Evolutionary conservation across 1,284 basidiomycete species (phyloP).

Genomic region (Pseudozyma sp.): DNA sequence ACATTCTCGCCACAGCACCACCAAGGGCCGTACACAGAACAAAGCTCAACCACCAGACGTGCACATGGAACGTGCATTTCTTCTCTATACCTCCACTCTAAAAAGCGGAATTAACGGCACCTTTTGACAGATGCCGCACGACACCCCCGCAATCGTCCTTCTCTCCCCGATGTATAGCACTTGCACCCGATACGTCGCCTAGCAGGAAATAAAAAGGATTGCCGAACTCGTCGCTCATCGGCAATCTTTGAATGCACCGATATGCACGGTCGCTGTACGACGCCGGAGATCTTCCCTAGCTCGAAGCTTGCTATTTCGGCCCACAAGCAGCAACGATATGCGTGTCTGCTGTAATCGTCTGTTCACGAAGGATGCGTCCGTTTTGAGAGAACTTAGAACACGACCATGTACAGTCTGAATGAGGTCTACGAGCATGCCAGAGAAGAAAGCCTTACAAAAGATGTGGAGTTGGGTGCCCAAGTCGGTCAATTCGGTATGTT

Average conservation of each 20-base stretch:
- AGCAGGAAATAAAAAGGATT: neutral
- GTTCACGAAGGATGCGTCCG: too few species aligned
- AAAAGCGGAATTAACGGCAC: conserved; percentile 20
- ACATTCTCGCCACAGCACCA: neutral
- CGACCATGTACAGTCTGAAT: too few species aligned
- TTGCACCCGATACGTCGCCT: neutral
- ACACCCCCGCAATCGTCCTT: neutral
- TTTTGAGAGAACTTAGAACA: too few species aligned
- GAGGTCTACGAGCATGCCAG: too few species aligned
- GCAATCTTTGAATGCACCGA: too few species aligned
- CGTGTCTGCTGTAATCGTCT: too few species aligned
- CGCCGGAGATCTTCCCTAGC: neutral
- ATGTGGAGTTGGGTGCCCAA: too few species aligned
- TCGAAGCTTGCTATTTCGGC: neutral
- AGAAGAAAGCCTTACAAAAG: too few species aligned
- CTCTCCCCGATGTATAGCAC: neutral
- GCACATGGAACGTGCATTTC: neutral
- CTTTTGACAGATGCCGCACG: conserved; percentile 2
- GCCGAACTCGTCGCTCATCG: neutral
- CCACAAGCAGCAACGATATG: too few species aligned
- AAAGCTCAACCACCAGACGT: neutral
- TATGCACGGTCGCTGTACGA: neutral
- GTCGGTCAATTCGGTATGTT: too few species aligned
- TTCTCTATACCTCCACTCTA: conserved; percentile 1
- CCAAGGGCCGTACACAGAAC: neutral